Base-by-base conservation (phyloP, 2,329 filamentous ascomycete species). In the Botrytis pseudocinerea region DNA sequence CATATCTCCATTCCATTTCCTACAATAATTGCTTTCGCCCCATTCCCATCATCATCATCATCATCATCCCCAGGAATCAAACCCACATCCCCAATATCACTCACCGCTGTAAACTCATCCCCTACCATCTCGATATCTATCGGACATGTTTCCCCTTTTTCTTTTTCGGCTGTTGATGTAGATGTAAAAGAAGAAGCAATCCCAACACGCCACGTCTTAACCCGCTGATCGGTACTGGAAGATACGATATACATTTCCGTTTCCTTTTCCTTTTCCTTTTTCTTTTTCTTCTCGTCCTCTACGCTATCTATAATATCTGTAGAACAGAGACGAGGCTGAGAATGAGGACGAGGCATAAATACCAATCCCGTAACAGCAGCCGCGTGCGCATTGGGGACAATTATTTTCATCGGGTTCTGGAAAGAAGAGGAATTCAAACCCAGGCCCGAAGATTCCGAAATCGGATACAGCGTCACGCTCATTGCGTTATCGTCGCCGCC, bases 401-500 rank as follows among this genome's bases (percentile, higher is more conserved):
- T 75, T 40, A 74, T 70, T 4, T 28, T 69, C 12, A 7, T 61
- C 7, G 25, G 28, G 4, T 66, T 16, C 18, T 51, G 44, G 44
- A 48, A 40, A n/a, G 12, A 16, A 3, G 7, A 2, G 25, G 48
- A 5, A 2, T n/a, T 14, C n/a, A 25, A 16, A 3, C n/a, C 66
- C 70, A 65, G 4, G 38, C 28, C 16, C 6, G 25, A 16, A n/a
- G 48, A n/a, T 22, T n/a, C 5, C 38, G 9, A 12, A 44, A 60
- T 38, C 42, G 54, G 77, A 42, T 86, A 77, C 46, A 86, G 79
- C 0, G 87, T 87, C 18, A 93, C 78, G 0, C 88, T 91, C 0
- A 98, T 81, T 5, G 92, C 91, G 75, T 96, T 96, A 81, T 98
- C 96, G 78, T 99, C 96, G 35, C 96, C 94, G 40, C 93, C 94